Evolutionary conservation across 768 basidiomycete species (phyloP), one percentile per base, ranked within the genome.

Genomic region (Suillus plorans): DNA sequence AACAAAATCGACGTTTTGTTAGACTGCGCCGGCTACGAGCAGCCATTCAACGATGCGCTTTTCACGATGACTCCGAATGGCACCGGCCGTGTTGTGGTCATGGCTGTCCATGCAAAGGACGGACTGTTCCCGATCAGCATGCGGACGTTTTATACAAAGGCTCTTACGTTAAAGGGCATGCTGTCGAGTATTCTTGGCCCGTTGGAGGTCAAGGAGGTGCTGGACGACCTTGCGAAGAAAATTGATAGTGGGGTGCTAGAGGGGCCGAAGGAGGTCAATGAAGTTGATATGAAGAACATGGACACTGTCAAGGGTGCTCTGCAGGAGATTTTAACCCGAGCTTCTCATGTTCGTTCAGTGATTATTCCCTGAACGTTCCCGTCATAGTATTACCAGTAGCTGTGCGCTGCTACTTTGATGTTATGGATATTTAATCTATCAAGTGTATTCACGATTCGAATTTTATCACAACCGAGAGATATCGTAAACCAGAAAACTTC

Each of bases 91-190:
- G 77, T 71, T 7, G 72, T 77, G 44, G 73, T 76, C 8, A 77
- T 77, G 76, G 77, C 76, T 16, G 76, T 71, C 1, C 76, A 77
- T 39, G 67, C 78, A 12, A 70, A 73, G 28, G 76, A 77, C 13
- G 73, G 73, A 34, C 9, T 73, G 61, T 77, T 77, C 60, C 69
- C 72, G 0, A 52, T 77, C 56, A 55, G 75, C 49, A n/a, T 78
- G 68, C 76, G 76, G 13, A 66, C 73, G 0, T 72, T 77, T 49
- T 76, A 76, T 50, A 70, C 70, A n/a, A 74, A 74, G 39, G 67
- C 70, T 10, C 31, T 77, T 47, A 74, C 75, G 1, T 65, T 77
- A 63, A 77, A 70, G 60, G 76, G 76, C 1, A 75, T 77, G 74
- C 63, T 53, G 49, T 78, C 76, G 47, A 71, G 70, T 60, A 69